phyloP scores from a whole-genome alignment of 2,329 filamentous ascomycete species.

The Periconia sp. region DNA sequence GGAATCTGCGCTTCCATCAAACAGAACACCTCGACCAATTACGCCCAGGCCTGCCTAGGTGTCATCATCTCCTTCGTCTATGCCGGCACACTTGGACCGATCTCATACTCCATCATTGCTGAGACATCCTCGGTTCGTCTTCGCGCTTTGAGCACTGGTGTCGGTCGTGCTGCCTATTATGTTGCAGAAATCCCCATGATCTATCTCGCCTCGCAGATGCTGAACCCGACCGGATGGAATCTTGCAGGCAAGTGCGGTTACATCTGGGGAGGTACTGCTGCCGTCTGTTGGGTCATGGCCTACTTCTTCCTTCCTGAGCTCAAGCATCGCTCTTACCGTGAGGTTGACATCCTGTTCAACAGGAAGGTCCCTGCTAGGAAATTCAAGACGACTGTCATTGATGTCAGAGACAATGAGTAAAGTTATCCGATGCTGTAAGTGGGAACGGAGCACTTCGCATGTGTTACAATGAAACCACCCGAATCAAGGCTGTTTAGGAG shows the following conservation, averaged over 20 bases:
- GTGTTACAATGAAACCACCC: too few relatives aligned
- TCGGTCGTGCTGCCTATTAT: constrained; percentile 69
- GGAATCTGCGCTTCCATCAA: constrained; percentile 64
- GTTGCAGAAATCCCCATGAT: constrained; percentile 69
- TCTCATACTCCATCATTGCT: constrained; percentile 70
- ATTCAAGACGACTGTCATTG: constrained; percentile 61
- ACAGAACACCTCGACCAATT: constrained; percentile 46
- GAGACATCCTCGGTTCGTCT: constrained; percentile 70
- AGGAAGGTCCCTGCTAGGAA: constrained; percentile 59
- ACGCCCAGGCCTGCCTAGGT: constrained; percentile 66
- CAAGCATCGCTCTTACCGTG: constrained; percentile 54
- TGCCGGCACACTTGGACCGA: constrained; percentile 66
- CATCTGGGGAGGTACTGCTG: constrained; percentile 51
- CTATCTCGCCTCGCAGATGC: constrained; percentile 62
- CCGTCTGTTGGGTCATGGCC: constrained; percentile 59
- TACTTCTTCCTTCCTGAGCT: constrained; percentile 62
- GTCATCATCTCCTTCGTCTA: constrained; percentile 70
- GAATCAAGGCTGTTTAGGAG: too few relatives aligned
- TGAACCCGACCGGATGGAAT: constrained; percentile 52
- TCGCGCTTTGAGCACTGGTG: constrained; percentile 66
- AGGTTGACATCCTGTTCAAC: constrained; percentile 55
- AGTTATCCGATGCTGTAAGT: constrained; percentile 4
- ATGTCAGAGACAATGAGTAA: constrained; percentile 68
- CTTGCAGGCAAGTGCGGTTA: constrained; percentile 40
- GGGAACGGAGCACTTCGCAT: background rate